Conservation (phyloP, 1,139 yeast species). For the Saccharomyces hybrid region DNA sequence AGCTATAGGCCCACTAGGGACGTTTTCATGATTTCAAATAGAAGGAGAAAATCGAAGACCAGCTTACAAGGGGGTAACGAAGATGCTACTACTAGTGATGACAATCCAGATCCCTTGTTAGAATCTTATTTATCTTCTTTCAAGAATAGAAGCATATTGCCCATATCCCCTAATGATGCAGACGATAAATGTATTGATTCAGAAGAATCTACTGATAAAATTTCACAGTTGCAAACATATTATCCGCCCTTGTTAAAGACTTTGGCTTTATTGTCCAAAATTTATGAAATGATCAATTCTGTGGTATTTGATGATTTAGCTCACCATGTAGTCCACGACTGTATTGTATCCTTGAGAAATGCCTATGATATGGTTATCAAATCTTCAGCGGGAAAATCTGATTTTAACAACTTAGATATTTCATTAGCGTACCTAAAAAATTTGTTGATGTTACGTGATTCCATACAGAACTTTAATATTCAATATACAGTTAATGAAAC, state of each 20-base stretch:
- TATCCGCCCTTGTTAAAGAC: slow-evolving; percentile 75
- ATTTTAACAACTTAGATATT: slow-evolving; percentile 44
- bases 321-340: slow-evolving; percentile 75
- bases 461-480: slow-evolving; percentile 72
- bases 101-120: background rate
- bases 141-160: background rate
- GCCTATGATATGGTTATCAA: slow-evolving; percentile 42
- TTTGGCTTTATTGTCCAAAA: slow-evolving; percentile 61
- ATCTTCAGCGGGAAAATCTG: slow-evolving; percentile 28
- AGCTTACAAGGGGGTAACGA: slow-evolving; percentile 18
- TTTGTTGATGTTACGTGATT: slow-evolving; percentile 60
- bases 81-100: slow-evolving; percentile 6
- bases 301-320: slow-evolving; percentile 84
- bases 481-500: slow-evolving; percentile 68
- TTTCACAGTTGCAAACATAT: slow-evolving; percentile 30
- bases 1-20: slow-evolving; percentile 60
- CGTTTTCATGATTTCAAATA: slow-evolving; percentile 53
- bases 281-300: slow-evolving; percentile 70
- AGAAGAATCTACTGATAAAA: background rate
- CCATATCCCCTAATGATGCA: slow-evolving; percentile 3
- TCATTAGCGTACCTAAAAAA: slow-evolving; percentile 66
- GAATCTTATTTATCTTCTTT: background rate
- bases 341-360: slow-evolving; percentile 50
- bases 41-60: slow-evolving; percentile 27
- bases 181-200: slow-evolving; percentile 7